Base-by-base conservation (phyloP, 2,329 filamentous ascomycete genomes). In the Hypoxylon sp. region DNA sequence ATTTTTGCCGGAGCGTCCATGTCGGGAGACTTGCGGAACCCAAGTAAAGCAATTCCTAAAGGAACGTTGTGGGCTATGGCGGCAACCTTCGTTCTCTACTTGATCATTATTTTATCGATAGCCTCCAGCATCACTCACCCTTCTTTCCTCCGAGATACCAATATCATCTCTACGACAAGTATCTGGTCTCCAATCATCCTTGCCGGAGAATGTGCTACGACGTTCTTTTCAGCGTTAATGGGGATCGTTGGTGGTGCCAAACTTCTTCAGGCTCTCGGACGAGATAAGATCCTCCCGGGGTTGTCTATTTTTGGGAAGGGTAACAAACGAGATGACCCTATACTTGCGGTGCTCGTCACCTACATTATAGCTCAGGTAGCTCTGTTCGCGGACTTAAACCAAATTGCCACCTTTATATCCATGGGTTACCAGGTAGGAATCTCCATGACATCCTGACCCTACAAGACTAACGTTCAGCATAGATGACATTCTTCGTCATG, bases 401-500 rank as follows among this genome's bases (percentile, higher is more conserved):
- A 93, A 75, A 97, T 97, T 73, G 93, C 93, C 5, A 95, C 93
- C 0, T 89, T 97, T 63, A 93, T 97, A 50, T 95, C 93, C 1
- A 97, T 97, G 92, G 92, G 92, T 15, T 97, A 96, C 76, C 88
- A 96, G 75, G 87, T 87, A 77, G 77, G 81, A 58, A 37, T n/a
- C n/a, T 35, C 32, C 13, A 48, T 21, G 3, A 10, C 2, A 39
- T 39, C 7, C 6, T 17, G 6, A 4, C 5, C 5, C 3, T n/a
- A 17, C 31, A 51, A 10, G 27, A 21, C 69, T 71, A 67, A 71
- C 24, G 32, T 10, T 5, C 13, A 10, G n/a, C 6, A 19, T 46
- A 88, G 85, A 95, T 97, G 91, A 97, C 93, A 0, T 97, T 97
- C 75, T 87, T 97, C 55, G 92, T 95, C 44, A 96, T 93, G 80